Percentiles rank a stretch among this genome's conserved stretches.
phyloP scores from a whole-genome alignment of 2,329 filamentous ascomycete species.

The Talaromyces pinophilus region DNA sequence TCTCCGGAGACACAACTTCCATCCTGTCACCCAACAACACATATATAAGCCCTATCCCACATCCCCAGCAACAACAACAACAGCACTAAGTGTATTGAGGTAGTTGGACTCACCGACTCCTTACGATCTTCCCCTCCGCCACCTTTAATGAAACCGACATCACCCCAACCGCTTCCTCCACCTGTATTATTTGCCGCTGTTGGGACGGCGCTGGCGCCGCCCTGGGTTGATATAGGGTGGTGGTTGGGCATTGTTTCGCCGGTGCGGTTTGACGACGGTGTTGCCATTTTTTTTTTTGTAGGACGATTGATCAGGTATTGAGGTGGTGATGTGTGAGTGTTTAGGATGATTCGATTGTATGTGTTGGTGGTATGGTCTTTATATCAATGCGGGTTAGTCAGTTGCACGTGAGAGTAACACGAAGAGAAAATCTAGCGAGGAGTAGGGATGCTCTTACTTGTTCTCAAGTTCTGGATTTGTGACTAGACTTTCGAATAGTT shows the following conservation, averaged over 20 bases:
- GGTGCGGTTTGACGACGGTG: slow-evolving; percentile 7
- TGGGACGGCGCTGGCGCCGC: slow-evolving; percentile 22
- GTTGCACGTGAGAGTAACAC: too few species aligned
- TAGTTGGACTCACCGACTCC: slow-evolving; percentile 4
- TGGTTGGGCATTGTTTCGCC: slow-evolving; percentile 19
- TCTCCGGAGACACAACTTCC: slow-evolving; percentile 19
- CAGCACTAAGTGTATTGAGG: too few species aligned
- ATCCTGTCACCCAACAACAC: not conserved
- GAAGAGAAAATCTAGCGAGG: too few species aligned
- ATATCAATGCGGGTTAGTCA: too few species aligned
- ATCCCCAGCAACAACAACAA: too few species aligned
- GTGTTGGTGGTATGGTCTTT: not conserved
- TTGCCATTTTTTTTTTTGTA: not conserved
- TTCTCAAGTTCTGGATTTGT: too few species aligned
- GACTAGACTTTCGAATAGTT: too few species aligned
- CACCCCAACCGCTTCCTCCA: slow-evolving; percentile 21
- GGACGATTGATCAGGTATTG: too few species aligned
- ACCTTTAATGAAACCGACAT: slow-evolving; percentile 20
- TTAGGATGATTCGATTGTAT: too few species aligned
- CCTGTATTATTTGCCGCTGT: slow-evolving; percentile 24
- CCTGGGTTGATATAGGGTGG: slow-evolving; percentile 15
- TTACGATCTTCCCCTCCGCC: slow-evolving; percentile 16
- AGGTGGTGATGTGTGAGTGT: too few species aligned
- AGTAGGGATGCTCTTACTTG: too few species aligned
- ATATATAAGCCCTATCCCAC: not conserved